Conservation (phyloP, 768 basidiomycete species). For the Boletus fagicola region DNA sequence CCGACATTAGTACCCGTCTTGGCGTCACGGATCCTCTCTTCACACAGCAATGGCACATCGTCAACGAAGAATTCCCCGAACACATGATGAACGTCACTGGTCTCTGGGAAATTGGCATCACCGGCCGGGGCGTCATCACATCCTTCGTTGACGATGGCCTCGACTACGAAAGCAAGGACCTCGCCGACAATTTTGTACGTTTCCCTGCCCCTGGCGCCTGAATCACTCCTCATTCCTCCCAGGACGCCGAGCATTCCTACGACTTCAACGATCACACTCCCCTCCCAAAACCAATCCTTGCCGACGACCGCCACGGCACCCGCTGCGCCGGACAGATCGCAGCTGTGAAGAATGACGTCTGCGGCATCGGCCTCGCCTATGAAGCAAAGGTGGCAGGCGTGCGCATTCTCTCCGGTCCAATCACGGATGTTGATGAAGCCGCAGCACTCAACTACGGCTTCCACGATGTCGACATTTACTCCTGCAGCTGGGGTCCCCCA, state of each 20-base stretch:
- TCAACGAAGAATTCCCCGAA: slow-evolving; percentile 80
- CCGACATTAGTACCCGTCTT: slow-evolving; percentile 55
- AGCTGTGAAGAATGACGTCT: slow-evolving; percentile 87
- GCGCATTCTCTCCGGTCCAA: slow-evolving; percentile 91
- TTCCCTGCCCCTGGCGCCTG: not conserved
- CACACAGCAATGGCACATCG: slow-evolving; percentile 87
- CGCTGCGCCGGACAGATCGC: slow-evolving; percentile 97
- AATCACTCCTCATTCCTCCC: not conserved
- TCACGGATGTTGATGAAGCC: slow-evolving; percentile 95
- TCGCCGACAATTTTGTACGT: slow-evolving; percentile 90
- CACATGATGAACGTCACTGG: slow-evolving; percentile 91
- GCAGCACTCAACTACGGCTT: slow-evolving; percentile 92
- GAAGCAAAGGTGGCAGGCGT: slow-evolving; percentile 89
- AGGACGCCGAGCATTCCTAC: slow-evolving; percentile 87
- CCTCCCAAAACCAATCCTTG: slow-evolving; percentile 82
- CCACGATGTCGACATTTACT: slow-evolving; percentile 85
- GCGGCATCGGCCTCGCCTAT: slow-evolving; percentile 94
- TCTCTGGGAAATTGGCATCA: slow-evolving; percentile 89
- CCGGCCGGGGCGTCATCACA: slow-evolving; percentile 81
- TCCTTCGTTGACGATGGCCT: slow-evolving; percentile 95
- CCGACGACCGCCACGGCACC: slow-evolving; percentile 95
- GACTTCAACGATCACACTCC: slow-evolving; percentile 94
- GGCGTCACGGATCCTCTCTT: slow-evolving; percentile 82
- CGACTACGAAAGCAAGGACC: slow-evolving; percentile 84
- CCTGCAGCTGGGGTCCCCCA: slow-evolving; percentile 97